Evolutionary conservation across 306 rosid genomes (phyloP).

Genomic region (Rubus parviflorus): DNA sequence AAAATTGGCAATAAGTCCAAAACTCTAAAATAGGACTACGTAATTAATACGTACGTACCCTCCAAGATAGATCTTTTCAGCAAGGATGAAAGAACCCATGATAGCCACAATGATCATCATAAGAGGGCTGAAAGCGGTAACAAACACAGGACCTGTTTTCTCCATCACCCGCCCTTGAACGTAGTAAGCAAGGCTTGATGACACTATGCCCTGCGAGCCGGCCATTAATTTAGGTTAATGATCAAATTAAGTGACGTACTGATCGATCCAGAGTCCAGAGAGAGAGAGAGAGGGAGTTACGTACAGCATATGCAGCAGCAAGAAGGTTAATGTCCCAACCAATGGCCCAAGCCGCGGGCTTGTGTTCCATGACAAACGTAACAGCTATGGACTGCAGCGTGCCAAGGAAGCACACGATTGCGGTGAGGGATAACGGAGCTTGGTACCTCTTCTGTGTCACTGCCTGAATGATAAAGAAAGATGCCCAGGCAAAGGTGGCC

Average conservation of each 20-base stretch:
- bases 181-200: slow-evolving; percentile 78
- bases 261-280: too few species aligned
- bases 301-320: slow-evolving; percentile 88
- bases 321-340: slow-evolving; percentile 91
- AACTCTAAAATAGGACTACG: too few species aligned
- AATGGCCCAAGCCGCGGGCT: slow-evolving; percentile 69
- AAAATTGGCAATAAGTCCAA: too few species aligned
- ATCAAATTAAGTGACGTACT: not conserved
- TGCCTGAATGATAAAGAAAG: slow-evolving; percentile 56
- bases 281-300: not conserved
- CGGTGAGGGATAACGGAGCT: slow-evolving; percentile 62
- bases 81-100: slow-evolving; percentile 73
- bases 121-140: slow-evolving; percentile 92
- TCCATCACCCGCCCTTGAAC: slow-evolving; percentile 83
- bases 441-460: not conserved
- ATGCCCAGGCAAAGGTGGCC: slow-evolving; percentile 85
- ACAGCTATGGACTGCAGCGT: slow-evolving; percentile 68
- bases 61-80: slow-evolving; percentile 78
- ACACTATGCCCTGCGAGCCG: slow-evolving; percentile 57
- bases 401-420: slow-evolving; percentile 72
- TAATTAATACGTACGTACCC: slow-evolving; percentile 39
- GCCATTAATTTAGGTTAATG: too few species aligned
- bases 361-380: slow-evolving; percentile 66
- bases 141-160: slow-evolving; percentile 84
- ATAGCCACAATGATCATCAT: slow-evolving; percentile 89